Conservation (phyloP, 164 flowering plant genomes). For the Magnolia sinica region DNA sequence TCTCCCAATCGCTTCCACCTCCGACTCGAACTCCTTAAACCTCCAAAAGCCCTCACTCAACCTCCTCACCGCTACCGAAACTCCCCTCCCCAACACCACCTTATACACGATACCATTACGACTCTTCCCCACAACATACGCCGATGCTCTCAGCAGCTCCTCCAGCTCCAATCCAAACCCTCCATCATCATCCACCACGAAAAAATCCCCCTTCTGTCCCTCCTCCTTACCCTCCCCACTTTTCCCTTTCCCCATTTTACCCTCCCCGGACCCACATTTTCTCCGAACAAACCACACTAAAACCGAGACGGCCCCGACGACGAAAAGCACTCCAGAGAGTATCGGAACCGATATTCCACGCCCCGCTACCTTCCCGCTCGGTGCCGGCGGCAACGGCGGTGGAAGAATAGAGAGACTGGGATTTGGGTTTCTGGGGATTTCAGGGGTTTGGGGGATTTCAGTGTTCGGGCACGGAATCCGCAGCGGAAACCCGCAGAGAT, state of each 20-base stretch:
- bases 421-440: constrained; percentile 28
- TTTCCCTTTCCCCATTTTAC: constrained; percentile 37
- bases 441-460: constrained; percentile 28
- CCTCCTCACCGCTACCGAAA: constrained; percentile 79
- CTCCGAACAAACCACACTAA: constrained; percentile 58
- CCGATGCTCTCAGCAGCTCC: constrained; percentile 94
- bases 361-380: constrained; percentile 8
- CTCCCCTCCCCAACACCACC: constrained; percentile 69
- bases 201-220: constrained; percentile 76
- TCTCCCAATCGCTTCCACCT: constrained; percentile 73
- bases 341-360: constrained; percentile 42
- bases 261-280: constrained; percentile 24
- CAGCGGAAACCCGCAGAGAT: constrained; percentile 88
- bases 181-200: constrained; percentile 60
- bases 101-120: constrained; percentile 87
- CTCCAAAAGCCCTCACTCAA: constrained; percentile 69
- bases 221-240: constrained; percentile 30
- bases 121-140: constrained; percentile 92
- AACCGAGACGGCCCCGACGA: constrained; percentile 45
- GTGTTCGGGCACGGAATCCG: constrained; percentile 48
- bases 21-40: constrained; percentile 79
- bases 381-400: not conserved
- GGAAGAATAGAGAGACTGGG: constrained; percentile 3
- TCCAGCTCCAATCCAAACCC: constrained; percentile 80
- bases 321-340: constrained; percentile 49